Evolutionary conservation across 2,329 filamentous ascomycete species (phyloP).

Genomic region (Diaporthe destruens): DNA sequence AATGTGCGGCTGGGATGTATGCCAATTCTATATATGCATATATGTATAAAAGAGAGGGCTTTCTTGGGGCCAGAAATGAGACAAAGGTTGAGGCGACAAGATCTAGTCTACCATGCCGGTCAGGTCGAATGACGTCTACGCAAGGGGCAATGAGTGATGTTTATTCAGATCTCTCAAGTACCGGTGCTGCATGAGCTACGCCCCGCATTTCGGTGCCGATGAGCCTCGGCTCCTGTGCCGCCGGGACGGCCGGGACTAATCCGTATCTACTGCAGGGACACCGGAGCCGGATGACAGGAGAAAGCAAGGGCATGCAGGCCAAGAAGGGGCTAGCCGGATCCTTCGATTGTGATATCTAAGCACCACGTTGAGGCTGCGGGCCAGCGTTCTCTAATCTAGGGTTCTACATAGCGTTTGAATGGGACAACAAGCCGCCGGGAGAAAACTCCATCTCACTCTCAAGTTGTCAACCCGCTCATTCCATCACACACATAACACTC

Average conservation of each 20-base stretch:
- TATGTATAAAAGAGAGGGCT: no score
- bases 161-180: neutral
- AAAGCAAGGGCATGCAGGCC: neutral
- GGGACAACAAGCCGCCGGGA: neutral
- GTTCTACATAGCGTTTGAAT: neutral
- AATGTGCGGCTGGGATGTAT: neutral
- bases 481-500: neutral
- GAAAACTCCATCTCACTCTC: neutral
- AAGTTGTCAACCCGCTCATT: neutral
- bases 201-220: constrained; percentile 28
- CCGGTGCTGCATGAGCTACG: neutral
- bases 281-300: constrained; percentile 15
- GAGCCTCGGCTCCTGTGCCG: constrained; percentile 27
- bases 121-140: constrained; percentile 11
- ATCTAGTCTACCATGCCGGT: no score
- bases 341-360: neutral
- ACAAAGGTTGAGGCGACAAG: neutral
- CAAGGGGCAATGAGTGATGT: neutral
- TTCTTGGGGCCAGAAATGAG: neutral
- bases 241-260: neutral
- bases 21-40: neutral
- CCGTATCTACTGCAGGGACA: neutral
- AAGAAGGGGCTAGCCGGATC: neutral
- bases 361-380: neutral
- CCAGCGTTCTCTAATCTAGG: neutral